phyloP scores from a whole-genome alignment of 1,139 yeast genomes.

The Tardiomyces digboiensis region DNA sequence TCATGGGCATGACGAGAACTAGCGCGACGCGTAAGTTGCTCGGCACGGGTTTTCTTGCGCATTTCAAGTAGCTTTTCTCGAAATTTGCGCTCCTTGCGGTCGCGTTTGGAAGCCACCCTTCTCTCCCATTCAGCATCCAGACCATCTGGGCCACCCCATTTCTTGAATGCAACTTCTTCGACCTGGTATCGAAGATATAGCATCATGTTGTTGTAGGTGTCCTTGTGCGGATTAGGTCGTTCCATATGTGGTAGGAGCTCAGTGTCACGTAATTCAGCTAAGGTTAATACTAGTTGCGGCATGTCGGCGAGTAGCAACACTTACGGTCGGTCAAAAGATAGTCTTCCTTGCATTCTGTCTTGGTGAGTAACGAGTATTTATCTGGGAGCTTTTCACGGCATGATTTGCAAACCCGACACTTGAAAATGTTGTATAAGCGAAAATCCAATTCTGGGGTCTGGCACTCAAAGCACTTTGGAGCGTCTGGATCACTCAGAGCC shows the following conservation, averaged over 20 bases:
- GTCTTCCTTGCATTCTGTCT: slow-evolving; percentile 92
- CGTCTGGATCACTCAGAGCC: slow-evolving; percentile 40
- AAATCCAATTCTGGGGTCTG: slow-evolving; percentile 66
- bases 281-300: too few species aligned
- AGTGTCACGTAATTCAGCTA: slow-evolving; percentile 64
- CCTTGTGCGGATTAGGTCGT: slow-evolving; percentile 91
- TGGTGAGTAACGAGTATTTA: slow-evolving; percentile 81
- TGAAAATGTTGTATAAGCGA: slow-evolving; percentile 56
- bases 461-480: slow-evolving; percentile 82
- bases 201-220: slow-evolving; percentile 86
- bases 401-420: slow-evolving; percentile 64
- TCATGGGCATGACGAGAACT: slow-evolving; percentile 65
- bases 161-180: slow-evolving; percentile 83
- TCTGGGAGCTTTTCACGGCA: slow-evolving; percentile 73
- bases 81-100: slow-evolving; percentile 71
- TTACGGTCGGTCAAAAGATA: slow-evolving; percentile 73
- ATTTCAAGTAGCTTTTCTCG: slow-evolving; percentile 68
- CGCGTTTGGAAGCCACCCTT: slow-evolving; percentile 61
- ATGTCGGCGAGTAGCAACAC: too few species aligned
- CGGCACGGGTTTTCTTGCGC: slow-evolving; percentile 89
- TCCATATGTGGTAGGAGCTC: slow-evolving; percentile 66
- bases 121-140: slow-evolving; percentile 89
- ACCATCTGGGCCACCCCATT: slow-evolving; percentile 91
- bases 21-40: slow-evolving; percentile 67
- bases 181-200: slow-evolving; percentile 81